Base-by-base conservation (phyloP, 2,329 filamentous ascomycete genomes). In the Colletotrichum eremochloae region DNA sequence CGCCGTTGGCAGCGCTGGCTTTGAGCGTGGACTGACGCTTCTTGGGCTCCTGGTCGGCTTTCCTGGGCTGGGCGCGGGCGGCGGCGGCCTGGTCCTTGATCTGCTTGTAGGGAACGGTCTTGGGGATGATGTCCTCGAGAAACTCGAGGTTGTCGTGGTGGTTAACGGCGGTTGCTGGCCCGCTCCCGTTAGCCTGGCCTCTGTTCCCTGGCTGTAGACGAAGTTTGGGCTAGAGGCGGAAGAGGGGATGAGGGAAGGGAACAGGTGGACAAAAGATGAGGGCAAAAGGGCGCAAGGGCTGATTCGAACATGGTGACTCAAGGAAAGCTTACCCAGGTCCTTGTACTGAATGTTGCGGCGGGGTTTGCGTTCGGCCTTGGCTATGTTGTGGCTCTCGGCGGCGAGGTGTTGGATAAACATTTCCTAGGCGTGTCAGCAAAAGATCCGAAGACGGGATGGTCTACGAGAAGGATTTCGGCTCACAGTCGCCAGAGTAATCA, bases 141-240 rank as follows among this genome's bases (percentile, higher is more conserved):
- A 99, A 99, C 81, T 99, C 95, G 63, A 99, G 92, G 80, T 97
- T 97, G 82, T 98, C 96, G 74, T 95, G 91, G 80, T 94, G 93
- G 9, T 93, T 90, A 67, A 98, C 92, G 38, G 96, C 96, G 78
- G 90, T 93, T 76, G 95, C 94, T 95, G 77, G 63, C 64, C 18
- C 65, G 38, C 56, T 63, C 40, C 60, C 61, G 68, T 74, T 65
- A 52, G 46, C 55, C 38, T 61, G 36, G 24, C 15, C 20, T 67
- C 1, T 31, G 72, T 62, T 6, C 24, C 29, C 46, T 78, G 58
- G n/a, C n/a, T 2, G 50, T 11, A 29, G 12, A 14, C 18, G 29
- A 33, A n/a, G 12, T 20, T 44, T n/a, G 31, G 18, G 14, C 31
- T 52, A 40, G 61, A 36, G 20, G 12, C 42, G 29, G 24, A n/a